phyloP scores from a whole-genome alignment of 2,329 filamentous ascomycete species.

The Elsinoe fawcettii region DNA sequence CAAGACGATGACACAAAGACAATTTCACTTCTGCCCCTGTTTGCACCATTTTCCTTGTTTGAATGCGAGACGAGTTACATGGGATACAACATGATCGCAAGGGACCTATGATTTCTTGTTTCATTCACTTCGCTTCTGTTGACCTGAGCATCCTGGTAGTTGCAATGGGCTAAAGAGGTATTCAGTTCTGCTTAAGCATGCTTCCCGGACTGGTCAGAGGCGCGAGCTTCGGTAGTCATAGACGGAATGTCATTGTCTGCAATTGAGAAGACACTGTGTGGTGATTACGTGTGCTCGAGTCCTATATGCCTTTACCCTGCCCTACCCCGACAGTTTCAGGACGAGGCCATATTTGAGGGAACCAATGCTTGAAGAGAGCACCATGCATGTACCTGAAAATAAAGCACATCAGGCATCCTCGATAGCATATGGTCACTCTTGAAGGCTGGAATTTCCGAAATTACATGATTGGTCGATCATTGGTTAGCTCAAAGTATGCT shows the following conservation, averaged over 20 bases:
- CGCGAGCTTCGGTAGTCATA: slow-evolving; percentile 5
- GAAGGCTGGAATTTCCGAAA: neutral
- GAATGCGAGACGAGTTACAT: neutral
- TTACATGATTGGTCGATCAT: neutral
- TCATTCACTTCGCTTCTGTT: neutral
- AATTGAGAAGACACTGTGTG: neutral
- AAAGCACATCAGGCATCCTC: neutral
- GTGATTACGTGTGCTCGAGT: too few species aligned
- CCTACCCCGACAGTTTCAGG: too few species aligned
- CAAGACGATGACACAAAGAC: slow-evolving; percentile 6
- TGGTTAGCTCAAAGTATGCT: neutral
- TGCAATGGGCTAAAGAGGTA: neutral
- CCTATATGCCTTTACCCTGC: too few species aligned
- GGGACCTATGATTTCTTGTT: neutral
- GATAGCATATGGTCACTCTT: neutral
- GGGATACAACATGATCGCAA: neutral
- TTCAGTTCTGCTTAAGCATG: neutral
- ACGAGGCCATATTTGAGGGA: too few species aligned
- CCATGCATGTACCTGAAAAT: too few species aligned
- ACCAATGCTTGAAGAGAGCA: too few species aligned
- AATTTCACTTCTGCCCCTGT: neutral
- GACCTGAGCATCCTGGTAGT: neutral
- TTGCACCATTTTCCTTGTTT: neutral
- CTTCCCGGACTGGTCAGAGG: neutral
- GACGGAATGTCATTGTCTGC: neutral